Conservation (phyloP, 139 green algal species). For the Parachlorella kessleri region DNA sequence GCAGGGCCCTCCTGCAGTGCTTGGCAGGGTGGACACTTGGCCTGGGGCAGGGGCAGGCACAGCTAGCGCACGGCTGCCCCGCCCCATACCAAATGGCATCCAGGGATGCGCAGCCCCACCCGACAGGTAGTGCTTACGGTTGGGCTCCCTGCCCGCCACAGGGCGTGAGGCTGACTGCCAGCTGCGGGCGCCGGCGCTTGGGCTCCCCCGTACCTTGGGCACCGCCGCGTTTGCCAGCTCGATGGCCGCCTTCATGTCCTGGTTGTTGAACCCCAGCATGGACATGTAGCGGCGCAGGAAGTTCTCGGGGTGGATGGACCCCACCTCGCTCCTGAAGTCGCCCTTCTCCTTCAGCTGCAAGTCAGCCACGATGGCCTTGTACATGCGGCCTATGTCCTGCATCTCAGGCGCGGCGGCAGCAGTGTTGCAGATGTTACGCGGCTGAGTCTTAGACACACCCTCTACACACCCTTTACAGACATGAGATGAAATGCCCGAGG, state of each 20-base stretch:
- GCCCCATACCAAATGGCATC: too few relatives aligned
- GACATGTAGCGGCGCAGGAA: conserved; percentile 61
- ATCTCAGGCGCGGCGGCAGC: not conserved
- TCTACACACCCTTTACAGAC: too few relatives aligned
- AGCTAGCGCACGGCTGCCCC: too few relatives aligned
- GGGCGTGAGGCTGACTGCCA: not conserved
- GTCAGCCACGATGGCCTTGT: conserved; percentile 65
- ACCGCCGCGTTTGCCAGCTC: conserved; percentile 30
- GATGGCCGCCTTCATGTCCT: conserved; percentile 33
- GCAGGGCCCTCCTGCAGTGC: conserved; percentile 11
- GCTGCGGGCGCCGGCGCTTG: not conserved
- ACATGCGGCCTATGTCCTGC: conserved; percentile 62
- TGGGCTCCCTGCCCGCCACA: too few relatives aligned
- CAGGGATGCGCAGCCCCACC: too few relatives aligned
- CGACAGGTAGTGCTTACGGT: too few relatives aligned
- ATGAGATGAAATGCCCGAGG: too few relatives aligned
- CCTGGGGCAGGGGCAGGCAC: not conserved
- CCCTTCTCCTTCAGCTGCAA: conserved; percentile 49
- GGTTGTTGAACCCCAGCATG: conserved; percentile 31
- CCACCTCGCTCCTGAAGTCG: conserved; percentile 33
- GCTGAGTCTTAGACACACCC: too few relatives aligned
- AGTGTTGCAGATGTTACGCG: too few relatives aligned
- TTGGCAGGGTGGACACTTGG: not conserved
- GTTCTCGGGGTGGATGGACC: conserved; percentile 41
- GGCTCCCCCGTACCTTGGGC: conserved; percentile 19